Conservation (phyloP, 352 stramenopile genomes). For the Achlya hypogyna region DNA sequence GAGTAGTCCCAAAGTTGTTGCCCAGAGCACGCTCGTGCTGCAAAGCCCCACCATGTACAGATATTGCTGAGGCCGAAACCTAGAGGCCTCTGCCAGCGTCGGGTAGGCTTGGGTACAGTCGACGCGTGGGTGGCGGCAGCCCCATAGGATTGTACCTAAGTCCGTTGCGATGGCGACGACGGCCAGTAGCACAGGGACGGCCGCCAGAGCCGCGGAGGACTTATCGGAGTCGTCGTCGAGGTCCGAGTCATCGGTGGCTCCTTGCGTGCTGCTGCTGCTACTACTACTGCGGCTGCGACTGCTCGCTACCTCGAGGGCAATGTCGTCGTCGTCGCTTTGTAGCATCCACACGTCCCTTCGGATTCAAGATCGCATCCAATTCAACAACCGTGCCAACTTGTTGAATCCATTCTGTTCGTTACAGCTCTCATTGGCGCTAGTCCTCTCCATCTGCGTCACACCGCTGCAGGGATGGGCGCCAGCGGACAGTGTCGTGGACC, state of each 20-base stretch:
- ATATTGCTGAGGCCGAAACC: conserved; percentile 1
- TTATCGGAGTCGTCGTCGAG: background rate
- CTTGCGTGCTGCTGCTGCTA: background rate
- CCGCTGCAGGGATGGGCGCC: too few relatives aligned
- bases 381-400: background rate
- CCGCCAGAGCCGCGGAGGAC: too few relatives aligned
- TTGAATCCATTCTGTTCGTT: background rate
- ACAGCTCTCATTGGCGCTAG: background rate
- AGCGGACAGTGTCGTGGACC: too few relatives aligned
- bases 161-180: background rate
- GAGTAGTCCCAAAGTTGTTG: conserved; percentile 1
- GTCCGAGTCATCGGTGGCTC: background rate
- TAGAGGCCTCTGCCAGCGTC: background rate
- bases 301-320: too few relatives aligned
- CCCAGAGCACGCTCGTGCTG: background rate
- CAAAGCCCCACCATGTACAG: background rate
- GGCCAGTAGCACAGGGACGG: background rate
- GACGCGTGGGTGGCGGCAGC: conserved; percentile 13
- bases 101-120: background rate
- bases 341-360: too few relatives aligned
- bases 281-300: background rate
- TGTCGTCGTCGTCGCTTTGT: too few relatives aligned
- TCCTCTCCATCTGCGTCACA: too few relatives aligned
- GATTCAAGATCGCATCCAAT: background rate
- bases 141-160: conserved; percentile 3